Percentiles rank a stretch among this genome's conserved stretches.
phyloP scores from a whole-genome alignment of 495 filamentous ascomycete species.

The Mytilinidion resinicola region DNA sequence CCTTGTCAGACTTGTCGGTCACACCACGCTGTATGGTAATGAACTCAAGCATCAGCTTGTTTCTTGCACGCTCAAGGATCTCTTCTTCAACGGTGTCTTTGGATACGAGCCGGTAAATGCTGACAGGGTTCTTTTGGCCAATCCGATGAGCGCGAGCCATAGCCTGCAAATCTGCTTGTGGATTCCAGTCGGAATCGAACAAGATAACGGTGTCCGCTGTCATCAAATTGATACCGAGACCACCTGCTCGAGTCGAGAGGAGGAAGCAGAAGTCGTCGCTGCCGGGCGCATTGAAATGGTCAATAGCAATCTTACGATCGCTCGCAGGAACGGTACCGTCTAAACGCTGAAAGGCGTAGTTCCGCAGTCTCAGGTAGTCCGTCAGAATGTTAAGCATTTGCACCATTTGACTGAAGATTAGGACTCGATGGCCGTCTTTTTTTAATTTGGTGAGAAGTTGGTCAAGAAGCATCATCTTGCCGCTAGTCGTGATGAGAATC shows the following conservation, averaged over 20 bases:
- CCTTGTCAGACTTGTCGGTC: conserved; percentile 71
- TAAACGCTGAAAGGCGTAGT: conserved; percentile 85
- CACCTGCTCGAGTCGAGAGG: conserved; percentile 89
- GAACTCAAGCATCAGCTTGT: conserved; percentile 98
- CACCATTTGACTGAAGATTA: conserved; percentile 99
- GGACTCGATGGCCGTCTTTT: conserved; percentile 83
- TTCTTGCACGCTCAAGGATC: conserved; percentile 87
- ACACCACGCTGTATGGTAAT: conserved; percentile 95
- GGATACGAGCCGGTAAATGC: conserved; percentile 87
- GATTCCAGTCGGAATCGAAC: conserved; percentile 99
- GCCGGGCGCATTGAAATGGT: conserved; percentile 92
- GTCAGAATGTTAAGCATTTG: conserved; percentile 95
- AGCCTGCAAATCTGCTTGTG: conserved; percentile 93
- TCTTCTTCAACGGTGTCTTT: conserved; percentile 99
- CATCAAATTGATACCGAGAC: conserved; percentile 97
- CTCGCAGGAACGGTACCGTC: conserved; percentile 89
- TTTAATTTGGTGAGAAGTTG: conserved; percentile 85
- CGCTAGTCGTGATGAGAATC: conserved; percentile 87
- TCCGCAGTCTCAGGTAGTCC: conserved; percentile 83
- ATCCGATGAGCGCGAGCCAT: conserved; percentile 99
- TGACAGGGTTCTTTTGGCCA: conserved; percentile 91
- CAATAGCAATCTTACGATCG: conserved; percentile 82
- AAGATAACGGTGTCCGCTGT: conserved; percentile 97
- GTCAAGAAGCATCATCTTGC: conserved; percentile 98
- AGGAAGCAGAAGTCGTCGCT: conserved; percentile 96